A percentile compares a stretch with the other conserved stretches of the same genome.
Conservation (phyloP, 208 protist species). For the Blechomonas ayalai region DNA sequence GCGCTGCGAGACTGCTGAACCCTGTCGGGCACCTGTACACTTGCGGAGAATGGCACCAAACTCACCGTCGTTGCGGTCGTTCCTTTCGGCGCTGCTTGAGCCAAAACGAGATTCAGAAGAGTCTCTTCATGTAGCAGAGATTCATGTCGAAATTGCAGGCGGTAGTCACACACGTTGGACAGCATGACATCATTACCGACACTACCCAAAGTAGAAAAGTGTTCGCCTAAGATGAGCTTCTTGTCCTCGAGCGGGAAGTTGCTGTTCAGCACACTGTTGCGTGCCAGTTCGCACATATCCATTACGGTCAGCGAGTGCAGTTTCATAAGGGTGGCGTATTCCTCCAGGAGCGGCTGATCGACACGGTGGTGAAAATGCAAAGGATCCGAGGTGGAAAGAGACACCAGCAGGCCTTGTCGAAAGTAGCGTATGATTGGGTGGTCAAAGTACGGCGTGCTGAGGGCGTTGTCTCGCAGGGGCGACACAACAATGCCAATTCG, state of each 20-base stretch:
- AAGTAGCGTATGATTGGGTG: constrained; percentile 95
- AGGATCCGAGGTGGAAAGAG: constrained; percentile 96
- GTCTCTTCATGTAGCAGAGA: constrained; percentile 69
- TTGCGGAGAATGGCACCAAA: constrained; percentile 34
- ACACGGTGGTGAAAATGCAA: constrained; percentile 85
- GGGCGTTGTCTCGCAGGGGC: constrained; percentile 96
- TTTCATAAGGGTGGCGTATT: constrained; percentile 88
- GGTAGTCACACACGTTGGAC: constrained; percentile 65
- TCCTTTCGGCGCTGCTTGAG: constrained; percentile 46
- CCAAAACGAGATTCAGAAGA: constrained; percentile 66
- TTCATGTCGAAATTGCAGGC: constrained; percentile 81
- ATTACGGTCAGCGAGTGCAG: constrained; percentile 62
- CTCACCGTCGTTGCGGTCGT: constrained; percentile 12
- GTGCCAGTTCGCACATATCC: constrained; percentile 79
- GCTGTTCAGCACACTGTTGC: constrained; percentile 89
- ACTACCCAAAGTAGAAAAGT: constrained; percentile 25
- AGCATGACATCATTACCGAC: constrained; percentile 57
- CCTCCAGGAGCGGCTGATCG: constrained; percentile 76
- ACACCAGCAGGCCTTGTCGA: constrained; percentile 92
- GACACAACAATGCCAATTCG: constrained; percentile 97
- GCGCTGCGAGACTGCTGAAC: constrained; percentile 38
- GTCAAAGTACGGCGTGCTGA: constrained; percentile 94
- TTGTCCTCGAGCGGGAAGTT: constrained; percentile 75
- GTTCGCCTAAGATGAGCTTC: constrained; percentile 63
- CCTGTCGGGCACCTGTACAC: constrained; percentile 30